Evolutionary conservation across 73 alveolate genomes (phyloP).

Genomic region (Stentor coeruleus): DNA sequence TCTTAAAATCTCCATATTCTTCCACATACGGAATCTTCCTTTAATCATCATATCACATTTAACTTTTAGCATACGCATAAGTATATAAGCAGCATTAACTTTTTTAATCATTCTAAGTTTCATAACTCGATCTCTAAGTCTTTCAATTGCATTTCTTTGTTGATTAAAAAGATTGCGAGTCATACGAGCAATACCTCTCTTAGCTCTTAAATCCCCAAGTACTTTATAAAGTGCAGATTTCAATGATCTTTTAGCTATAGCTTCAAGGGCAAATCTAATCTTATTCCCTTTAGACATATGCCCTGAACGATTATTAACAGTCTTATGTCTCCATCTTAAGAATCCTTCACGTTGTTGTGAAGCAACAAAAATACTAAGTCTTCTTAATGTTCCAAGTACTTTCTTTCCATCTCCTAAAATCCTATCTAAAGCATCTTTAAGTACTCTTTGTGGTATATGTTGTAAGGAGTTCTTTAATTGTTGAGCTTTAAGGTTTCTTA

Average conservation of each 20-base stretch:
- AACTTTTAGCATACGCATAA: neutral
- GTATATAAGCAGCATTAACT: conserved; percentile 5
- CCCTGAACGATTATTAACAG: neutral
- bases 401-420: neutral
- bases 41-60: neutral
- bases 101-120: conserved; percentile 8
- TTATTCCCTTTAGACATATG: neutral
- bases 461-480: neutral
- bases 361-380: neutral
- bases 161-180: neutral
- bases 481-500: neutral
- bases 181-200: neutral
- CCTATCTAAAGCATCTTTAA: conserved; percentile 17
- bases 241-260: neutral
- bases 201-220: neutral
- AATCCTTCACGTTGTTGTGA: neutral
- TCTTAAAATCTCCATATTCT: neutral
- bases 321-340: neutral
- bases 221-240: neutral
- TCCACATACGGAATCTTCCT: conserved; percentile 22
- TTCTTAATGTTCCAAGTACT: neutral
- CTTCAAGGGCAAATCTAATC: neutral
- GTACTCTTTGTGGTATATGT: neutral
- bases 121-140: conserved; percentile 21
- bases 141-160: conserved; percentile 1